Evolutionary conservation across 768 basidiomycete genomes (phyloP).

Genomic region (Kwoniella europaea): DNA sequence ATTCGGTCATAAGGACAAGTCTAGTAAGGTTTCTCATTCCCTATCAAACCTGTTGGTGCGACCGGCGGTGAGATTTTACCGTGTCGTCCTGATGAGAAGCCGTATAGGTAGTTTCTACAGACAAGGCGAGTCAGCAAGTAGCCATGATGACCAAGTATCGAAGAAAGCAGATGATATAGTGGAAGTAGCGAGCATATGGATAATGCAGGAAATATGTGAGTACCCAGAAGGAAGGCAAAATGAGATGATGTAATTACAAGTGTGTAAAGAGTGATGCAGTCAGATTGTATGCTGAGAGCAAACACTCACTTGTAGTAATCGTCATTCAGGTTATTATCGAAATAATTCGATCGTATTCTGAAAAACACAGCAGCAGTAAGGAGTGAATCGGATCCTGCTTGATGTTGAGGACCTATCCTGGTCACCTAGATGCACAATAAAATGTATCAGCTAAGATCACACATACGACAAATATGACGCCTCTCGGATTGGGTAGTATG

Average conservation of each 20-base stretch:
- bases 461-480: neutral
- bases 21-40: conserved; percentile 44
- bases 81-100: conserved; percentile 49
- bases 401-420: conserved; percentile 88
- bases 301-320: conserved; percentile 57
- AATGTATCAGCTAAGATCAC: neutral
- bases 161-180: neutral
- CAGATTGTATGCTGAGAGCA: no score
- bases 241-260: no score
- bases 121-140: neutral
- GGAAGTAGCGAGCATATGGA: conserved; percentile 41
- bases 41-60: conserved; percentile 13
- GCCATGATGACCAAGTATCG: neutral
- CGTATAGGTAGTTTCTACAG: conserved; percentile 49
- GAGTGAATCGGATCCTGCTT: conserved; percentile 96
- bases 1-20: neutral
- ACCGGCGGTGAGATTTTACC: conserved; percentile 35
- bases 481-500: neutral
- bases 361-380: conserved; percentile 93
- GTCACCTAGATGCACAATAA: conserved; percentile 66
- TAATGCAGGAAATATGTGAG: conserved; percentile 37
- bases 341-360: conserved; percentile 91
- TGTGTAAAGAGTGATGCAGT: no score
- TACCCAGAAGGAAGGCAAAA: no score
- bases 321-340: conserved; percentile 86